Evolutionary conservation across 768 basidiomycete genomes (phyloP), one percentile per base, ranked within the genome.

Genomic region (Mycena albidolilacea): DNA sequence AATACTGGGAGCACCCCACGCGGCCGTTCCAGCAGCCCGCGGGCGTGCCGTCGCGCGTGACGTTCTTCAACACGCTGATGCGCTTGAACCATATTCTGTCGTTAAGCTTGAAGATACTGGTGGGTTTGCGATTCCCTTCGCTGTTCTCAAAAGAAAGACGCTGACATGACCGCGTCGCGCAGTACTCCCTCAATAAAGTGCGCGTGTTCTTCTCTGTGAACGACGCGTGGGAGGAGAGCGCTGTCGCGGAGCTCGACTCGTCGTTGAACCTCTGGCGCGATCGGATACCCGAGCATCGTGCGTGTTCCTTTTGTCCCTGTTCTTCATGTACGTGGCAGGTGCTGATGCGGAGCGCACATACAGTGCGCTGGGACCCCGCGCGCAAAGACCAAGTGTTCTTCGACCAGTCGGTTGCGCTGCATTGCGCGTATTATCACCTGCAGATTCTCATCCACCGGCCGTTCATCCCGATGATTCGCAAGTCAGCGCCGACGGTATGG

Each of bases 391-490:
- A 78, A n/a, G 70, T 85, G 6, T 87, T 87, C 75, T 78, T 92
- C 73, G 84, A 87, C 64, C 90, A 92, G 79, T 91, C 90, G 2
- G 91, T 90, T 0, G 81, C 83, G 8, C 84, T 94, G 8, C 83
- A 86, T 74, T 82, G 82, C 0, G 83, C 79, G 6, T 87, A 86
- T 70, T 87, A 85, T 64, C 78, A 85, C 69, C 80, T 90, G n/a
- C 90, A 93, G 78, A 95, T 95, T 71, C 84, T 91, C 67, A 88
- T 95, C 60, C 95, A 96, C 79, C 86, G 95, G 41, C 93, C 93
- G 8, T 95, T 94, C 79, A 92, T 96, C 65, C 92, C 93, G 0
- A 89, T 90, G 1, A 87, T 90, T 7, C 82, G 87, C 58, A 90
- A 90, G 70, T 87, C 83, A 5, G 78, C 78, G 17, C 80, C 82